Evolutionary conservation across 1,284 basidiomycete species (phyloP), one percentile per base, ranked within the genome.

Genomic region (Heimioporus retisporus): DNA sequence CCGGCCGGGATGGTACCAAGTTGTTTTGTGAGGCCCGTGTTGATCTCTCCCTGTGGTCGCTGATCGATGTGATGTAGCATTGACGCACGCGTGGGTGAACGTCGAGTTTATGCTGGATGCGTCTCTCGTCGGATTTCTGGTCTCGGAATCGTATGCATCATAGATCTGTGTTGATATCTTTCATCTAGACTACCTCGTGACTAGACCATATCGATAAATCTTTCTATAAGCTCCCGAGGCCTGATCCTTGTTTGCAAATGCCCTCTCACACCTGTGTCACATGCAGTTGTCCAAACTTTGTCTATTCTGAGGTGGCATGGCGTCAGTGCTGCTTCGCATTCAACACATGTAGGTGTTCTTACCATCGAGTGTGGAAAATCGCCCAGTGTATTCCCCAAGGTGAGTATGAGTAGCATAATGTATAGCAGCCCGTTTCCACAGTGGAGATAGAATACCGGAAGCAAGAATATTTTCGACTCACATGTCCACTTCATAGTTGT

Each of bases 1-100:
- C 97, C 8, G 97, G 98, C 2, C 85, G 96, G 65, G 98, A 99
- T 77, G 97, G 97, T 18, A 96, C 96, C 2, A 93, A 96, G 75
- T 84, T 99, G 28, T 99, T 99, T 75, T 94, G 96, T 97, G 79
- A 76, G 87, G 54, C 31, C 15, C 19, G 43, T 58, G 16, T 51
- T 56, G n/a, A 63, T 59, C 35, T 40, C 10, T 1, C 14, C 25
- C 7, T 61, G 35, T 46, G 40, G n/a, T 28, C 44, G 11, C 63
- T 72, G 61, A 72, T 50, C 3, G 42, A 25, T 43, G 19, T n/a
- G 15, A 35, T 53, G 35, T 21, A 80, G 78, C 76, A 3, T 71
- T 76, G 54, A 80, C 76, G 21, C 93, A 95, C 73, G 92, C 90
- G 11, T 99, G 97, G 97, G 96, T 99, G 42, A 98, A 96, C 73